Evolutionary conservation across 345 rosid genomes (phyloP).

Genomic region (Hypericum androsaemum): DNA sequence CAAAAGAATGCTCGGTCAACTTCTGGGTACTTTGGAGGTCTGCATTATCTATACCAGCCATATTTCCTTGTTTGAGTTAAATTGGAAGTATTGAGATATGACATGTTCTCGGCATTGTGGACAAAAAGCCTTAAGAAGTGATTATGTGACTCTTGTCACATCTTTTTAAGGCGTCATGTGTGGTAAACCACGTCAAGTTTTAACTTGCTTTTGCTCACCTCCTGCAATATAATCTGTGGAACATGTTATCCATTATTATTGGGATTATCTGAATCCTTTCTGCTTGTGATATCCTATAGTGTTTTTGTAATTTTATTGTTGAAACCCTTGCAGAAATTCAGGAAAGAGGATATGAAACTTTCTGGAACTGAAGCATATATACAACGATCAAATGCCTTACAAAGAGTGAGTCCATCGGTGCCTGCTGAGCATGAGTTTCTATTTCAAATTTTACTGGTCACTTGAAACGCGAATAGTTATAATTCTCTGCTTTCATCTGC

Average conservation of each 20-base stretch:
- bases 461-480: neutral
- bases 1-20: constrained; percentile 93
- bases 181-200: no score
- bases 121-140: no score
- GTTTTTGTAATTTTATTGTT: neutral
- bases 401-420: constrained; percentile 42
- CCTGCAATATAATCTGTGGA: no score
- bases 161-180: no score
- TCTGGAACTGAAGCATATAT: constrained; percentile 81
- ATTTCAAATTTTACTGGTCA: neutral
- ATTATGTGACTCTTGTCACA: no score
- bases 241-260: neutral
- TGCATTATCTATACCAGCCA: neutral
- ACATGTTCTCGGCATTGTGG: no score
- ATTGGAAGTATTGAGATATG: no score
- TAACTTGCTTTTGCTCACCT: no score
- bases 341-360: constrained; percentile 78
- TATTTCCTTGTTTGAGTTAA: no score
- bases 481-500: no score
- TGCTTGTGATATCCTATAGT: constrained; percentile 1
- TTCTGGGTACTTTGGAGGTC: constrained; percentile 97
- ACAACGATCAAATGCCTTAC: constrained; percentile 71
- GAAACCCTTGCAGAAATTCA: constrained; percentile 59
- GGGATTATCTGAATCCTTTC: neutral
- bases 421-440: neutral